A percentile compares a stretch with the other conserved stretches of the same genome.
phyloP scores from a whole-genome alignment of 2,329 filamentous ascomycete species.

The Knufia fluminis region DNA sequence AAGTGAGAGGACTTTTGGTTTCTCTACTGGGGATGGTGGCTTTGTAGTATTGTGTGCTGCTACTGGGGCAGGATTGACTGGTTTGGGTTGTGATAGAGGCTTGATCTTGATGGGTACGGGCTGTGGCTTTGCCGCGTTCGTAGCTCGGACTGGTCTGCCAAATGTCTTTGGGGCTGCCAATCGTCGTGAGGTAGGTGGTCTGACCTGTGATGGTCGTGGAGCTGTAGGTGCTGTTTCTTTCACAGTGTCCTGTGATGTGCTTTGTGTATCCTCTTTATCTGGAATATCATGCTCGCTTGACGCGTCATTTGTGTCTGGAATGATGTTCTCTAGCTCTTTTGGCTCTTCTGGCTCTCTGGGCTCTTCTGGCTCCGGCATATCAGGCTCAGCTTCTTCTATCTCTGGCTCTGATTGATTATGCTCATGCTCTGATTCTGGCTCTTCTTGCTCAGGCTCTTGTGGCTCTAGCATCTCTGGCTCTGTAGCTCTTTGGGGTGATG shows the following conservation, averaged over 20 bases:
- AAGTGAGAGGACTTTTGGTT: not conserved
- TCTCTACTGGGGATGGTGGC: not conserved
- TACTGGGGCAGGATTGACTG: slow-evolving; percentile 43
- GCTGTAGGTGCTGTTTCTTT: not conserved
- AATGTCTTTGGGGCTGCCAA: slow-evolving; percentile 26
- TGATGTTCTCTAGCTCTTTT: slow-evolving; percentile 29
- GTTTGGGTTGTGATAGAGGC: slow-evolving; percentile 39
- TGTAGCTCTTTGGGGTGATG: slow-evolving; percentile 46
- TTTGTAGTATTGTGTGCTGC: slow-evolving; percentile 40
- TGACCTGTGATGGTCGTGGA: not conserved
- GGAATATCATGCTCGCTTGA: not conserved
- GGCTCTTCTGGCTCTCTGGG: slow-evolving; percentile 28
- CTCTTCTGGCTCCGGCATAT: slow-evolving; percentile 49
- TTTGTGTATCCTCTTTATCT: not conserved
- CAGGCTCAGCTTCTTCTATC: slow-evolving; percentile 43
- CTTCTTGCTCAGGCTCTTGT: slow-evolving; percentile 18
- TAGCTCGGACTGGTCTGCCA: slow-evolving; percentile 29
- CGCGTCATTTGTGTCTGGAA: slow-evolving; percentile 22
- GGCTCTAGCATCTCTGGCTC: slow-evolving; percentile 26
- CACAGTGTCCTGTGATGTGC: not conserved
- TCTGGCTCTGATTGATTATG: slow-evolving; percentile 23
- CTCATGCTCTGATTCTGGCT: slow-evolving; percentile 26
- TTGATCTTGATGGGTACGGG: slow-evolving; percentile 42
- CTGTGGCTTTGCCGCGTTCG: slow-evolving; percentile 26
- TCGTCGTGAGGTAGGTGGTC: slow-evolving; percentile 17